Evolutionary conservation across 2,329 filamentous ascomycete species (phyloP).

Genomic region (Camillea tinctor): DNA sequence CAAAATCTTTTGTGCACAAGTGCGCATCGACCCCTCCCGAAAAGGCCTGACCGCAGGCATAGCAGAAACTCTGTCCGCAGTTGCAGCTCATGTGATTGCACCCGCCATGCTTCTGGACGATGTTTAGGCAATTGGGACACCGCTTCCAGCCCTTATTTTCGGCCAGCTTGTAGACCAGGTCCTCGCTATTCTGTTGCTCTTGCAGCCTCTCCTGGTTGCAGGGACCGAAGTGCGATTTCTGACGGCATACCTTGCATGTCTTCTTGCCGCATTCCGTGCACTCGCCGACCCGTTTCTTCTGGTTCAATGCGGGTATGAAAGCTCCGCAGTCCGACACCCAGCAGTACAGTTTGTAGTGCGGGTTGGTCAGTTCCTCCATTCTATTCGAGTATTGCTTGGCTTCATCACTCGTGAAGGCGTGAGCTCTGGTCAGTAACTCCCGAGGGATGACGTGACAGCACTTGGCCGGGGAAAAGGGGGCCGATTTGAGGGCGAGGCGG

Average conservation of each 20-base stretch:
- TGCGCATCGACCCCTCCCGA: too few species aligned
- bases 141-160: conserved; percentile 19
- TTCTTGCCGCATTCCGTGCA: conserved; percentile 13
- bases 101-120: conserved; percentile 20
- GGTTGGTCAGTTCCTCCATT: conserved; percentile 16
- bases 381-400: conserved; percentile 5
- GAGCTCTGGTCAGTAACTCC: background rate
- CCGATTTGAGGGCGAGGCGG: conserved; percentile 3
- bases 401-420: conserved; percentile 8
- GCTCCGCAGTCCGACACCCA: conserved; percentile 11
- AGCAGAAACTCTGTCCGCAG: conserved; percentile 22
- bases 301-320: conserved; percentile 10
- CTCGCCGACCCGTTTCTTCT: conserved; percentile 7
- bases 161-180: conserved; percentile 6
- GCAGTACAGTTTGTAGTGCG: conserved; percentile 14
- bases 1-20: too few species aligned
- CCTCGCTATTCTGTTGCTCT: background rate
- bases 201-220: conserved; percentile 13
- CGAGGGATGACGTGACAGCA: conserved; percentile 16
- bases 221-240: conserved; percentile 21
- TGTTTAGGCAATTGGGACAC: conserved; percentile 18
- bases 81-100: conserved; percentile 21
- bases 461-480: conserved; percentile 16
- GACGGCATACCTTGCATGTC: conserved; percentile 16
- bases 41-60: conserved; percentile 12